Evolutionary conservation across 495 filamentous ascomycete genomes (phyloP).

Genomic region (Pseudevernia furfuracea): DNA sequence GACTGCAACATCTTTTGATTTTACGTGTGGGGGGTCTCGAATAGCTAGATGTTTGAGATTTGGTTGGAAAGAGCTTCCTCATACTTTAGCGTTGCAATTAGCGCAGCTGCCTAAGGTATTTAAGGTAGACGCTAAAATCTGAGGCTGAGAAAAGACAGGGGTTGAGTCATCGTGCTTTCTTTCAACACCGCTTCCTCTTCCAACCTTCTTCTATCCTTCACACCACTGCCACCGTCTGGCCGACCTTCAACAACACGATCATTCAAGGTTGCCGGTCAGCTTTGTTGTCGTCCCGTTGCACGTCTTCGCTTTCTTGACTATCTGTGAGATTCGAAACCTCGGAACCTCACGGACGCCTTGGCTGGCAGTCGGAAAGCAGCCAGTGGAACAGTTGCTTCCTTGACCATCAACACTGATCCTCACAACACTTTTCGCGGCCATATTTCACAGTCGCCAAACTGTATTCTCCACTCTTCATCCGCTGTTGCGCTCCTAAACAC

Average conservation of each 20-base stretch:
- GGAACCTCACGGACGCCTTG: conserved; percentile 33
- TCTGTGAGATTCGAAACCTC: conserved; percentile 28
- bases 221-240: conserved; percentile 19
- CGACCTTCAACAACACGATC: conserved; percentile 21
- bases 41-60: neutral
- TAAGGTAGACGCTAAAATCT: neutral
- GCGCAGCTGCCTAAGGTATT: neutral
- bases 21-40: neutral
- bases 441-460: conserved; percentile 43
- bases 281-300: conserved; percentile 15
- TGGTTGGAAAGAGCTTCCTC: neutral
- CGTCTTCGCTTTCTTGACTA: conserved; percentile 24
- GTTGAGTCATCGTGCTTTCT: conserved; percentile 9
- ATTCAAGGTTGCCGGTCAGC: conserved; percentile 25
- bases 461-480: conserved; percentile 59
- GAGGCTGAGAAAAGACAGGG: neutral
- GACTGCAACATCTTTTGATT: conserved; percentile 43
- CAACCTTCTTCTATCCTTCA: conserved; percentile 11
- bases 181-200: neutral
- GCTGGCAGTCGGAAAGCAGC: conserved; percentile 30
- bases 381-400: conserved; percentile 13
- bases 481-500: conserved; percentile 42
- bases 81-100: neutral
- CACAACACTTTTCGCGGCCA: neutral
- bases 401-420: neutral